Evolutionary conservation across 257 asterid species (phyloP).

Genomic region (Penstemon barbatus): DNA sequence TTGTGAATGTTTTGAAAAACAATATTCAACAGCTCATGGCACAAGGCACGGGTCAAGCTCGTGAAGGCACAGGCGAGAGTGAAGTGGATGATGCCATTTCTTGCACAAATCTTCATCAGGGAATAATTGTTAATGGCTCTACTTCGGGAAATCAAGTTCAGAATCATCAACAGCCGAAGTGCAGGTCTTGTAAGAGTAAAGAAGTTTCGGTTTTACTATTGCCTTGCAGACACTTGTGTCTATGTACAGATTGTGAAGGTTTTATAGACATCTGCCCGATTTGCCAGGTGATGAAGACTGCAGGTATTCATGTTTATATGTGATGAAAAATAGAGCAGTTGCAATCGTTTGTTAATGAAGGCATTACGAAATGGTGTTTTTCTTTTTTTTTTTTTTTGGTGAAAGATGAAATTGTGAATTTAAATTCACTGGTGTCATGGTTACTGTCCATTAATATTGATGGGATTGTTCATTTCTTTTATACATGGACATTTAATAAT

Average conservation of each 20-base stretch:
- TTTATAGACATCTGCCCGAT: slow-evolving; percentile 56
- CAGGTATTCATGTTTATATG: slow-evolving; percentile 70
- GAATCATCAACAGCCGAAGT: slow-evolving; percentile 30
- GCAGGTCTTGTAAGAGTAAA: slow-evolving; percentile 47
- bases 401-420: slow-evolving; percentile 10
- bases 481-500: no score
- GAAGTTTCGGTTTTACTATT: slow-evolving; percentile 49
- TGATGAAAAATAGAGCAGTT: slow-evolving; percentile 40
- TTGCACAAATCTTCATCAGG: slow-evolving; percentile 41
- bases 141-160: slow-evolving; percentile 26
- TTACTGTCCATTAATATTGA: no score
- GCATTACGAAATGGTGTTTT: background rate
- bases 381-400: background rate
- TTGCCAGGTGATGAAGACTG: slow-evolving; percentile 67
- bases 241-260: slow-evolving; percentile 65
- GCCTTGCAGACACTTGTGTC: slow-evolving; percentile 74
- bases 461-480: no score
- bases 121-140: slow-evolving; percentile 5
- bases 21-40: slow-evolving; percentile 66
- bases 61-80: slow-evolving; percentile 75
- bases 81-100: slow-evolving; percentile 72
- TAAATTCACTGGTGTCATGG: background rate
- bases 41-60: slow-evolving; percentile 44
- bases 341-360: slow-evolving; percentile 23
- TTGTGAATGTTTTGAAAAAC: slow-evolving; percentile 48